A percentile compares a stretch with the other conserved stretches of the same genome.
phyloP scores from a whole-genome alignment of 345 rosid species.

The Conringia planisiliqua region DNA sequence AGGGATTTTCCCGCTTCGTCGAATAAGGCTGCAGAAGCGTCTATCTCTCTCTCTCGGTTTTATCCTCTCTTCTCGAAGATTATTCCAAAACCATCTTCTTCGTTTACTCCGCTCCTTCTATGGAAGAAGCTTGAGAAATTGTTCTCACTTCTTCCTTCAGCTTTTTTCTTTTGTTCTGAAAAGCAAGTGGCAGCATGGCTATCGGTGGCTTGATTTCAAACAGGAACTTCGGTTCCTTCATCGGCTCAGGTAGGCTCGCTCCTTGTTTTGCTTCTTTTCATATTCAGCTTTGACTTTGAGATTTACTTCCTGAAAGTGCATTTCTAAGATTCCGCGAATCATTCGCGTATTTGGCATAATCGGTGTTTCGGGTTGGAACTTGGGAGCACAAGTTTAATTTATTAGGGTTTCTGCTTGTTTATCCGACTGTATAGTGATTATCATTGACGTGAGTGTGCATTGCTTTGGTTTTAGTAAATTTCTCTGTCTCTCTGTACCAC shows the following conservation, averaged over 20 bases:
- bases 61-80: slow-evolving; percentile 37
- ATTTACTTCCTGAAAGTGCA: not conserved
- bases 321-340: not conserved
- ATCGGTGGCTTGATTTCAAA: slow-evolving; percentile 72
- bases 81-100: slow-evolving; percentile 5
- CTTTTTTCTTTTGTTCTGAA: not conserved
- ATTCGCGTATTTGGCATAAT: not conserved
- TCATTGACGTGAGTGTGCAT: not conserved
- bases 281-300: not conserved
- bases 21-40: slow-evolving; percentile 1
- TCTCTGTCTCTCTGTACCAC: not conserved
- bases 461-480: not conserved
- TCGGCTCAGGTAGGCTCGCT: slow-evolving; percentile 53
- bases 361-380: not conserved
- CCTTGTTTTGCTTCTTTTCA: not conserved
- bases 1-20: slow-evolving; percentile 55
- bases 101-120: slow-evolving; percentile 17
- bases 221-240: slow-evolving; percentile 55
- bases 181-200: slow-evolving; percentile 47
- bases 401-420: too few relatives aligned
- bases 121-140: slow-evolving; percentile 28
- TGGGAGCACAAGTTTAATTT: too few relatives aligned
- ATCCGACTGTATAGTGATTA: not conserved
- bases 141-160: not conserved
- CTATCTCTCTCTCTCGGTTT: not conserved